A percentile compares a stretch with the other conserved stretches of the same genome.
phyloP scores from a whole-genome alignment of 148 eudicot species.

The Limonium bicolor region DNA sequence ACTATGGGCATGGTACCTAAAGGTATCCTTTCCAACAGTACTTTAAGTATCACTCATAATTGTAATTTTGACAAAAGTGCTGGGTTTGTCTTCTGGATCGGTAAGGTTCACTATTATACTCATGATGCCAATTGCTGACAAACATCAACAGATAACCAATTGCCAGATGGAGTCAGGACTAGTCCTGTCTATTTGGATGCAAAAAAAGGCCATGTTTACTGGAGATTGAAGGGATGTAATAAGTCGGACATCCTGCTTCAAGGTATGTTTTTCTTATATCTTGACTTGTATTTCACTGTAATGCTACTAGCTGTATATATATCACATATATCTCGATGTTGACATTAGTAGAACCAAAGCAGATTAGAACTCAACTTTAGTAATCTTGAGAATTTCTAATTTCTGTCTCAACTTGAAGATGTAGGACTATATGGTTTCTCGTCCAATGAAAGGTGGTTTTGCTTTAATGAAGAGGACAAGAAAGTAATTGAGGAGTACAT shows the following conservation, averaged over 20 bases:
- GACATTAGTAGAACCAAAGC: no score
- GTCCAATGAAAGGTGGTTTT: slow-evolving; percentile 54
- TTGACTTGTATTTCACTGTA: neutral
- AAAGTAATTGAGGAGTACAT: slow-evolving; percentile 30
- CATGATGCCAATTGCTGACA: neutral
- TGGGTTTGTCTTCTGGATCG: no score
- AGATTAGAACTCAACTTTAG: no score
- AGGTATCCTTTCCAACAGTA: no score
- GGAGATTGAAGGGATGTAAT: slow-evolving; percentile 4
- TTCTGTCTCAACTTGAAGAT: slow-evolving; percentile 22
- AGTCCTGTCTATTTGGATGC: slow-evolving; percentile 2
- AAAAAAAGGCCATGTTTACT: slow-evolving; percentile 1
- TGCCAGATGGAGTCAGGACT: neutral
- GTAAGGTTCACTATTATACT: neutral
- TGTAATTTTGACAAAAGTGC: no score
- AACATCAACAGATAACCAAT: neutral
- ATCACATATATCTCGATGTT: neutral
- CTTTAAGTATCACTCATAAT: no score
- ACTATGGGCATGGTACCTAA: slow-evolving; percentile 26
- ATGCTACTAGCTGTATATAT: neutral
- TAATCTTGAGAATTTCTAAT: neutral
- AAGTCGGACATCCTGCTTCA: slow-evolving; percentile 1
- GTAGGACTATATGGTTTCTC: slow-evolving; percentile 17
- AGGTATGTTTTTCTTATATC: neutral
- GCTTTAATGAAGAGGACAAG: slow-evolving; percentile 35